Conservation (phyloP, 306 rosid genomes). For the Hylodesmum podocarpum region DNA sequence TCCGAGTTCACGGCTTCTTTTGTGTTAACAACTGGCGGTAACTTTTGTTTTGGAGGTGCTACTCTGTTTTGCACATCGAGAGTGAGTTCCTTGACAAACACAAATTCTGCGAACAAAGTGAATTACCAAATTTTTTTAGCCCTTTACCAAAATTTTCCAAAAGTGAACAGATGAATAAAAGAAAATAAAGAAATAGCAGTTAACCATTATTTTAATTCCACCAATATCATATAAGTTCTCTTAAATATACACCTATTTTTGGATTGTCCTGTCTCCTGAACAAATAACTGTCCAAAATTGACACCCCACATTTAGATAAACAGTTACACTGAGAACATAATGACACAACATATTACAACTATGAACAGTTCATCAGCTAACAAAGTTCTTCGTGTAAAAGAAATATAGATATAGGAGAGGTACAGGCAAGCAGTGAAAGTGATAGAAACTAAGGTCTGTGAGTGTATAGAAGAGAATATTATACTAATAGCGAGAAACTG, state of each 20-base stretch:
- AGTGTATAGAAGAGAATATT: not conserved
- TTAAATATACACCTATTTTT: constrained; percentile 8
- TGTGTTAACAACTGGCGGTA: constrained; percentile 31
- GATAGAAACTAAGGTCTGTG: not conserved
- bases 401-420: not conserved
- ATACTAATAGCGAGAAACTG: not conserved
- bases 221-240: constrained; percentile 13
- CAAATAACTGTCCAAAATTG: constrained; percentile 13
- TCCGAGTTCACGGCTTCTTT: constrained; percentile 39
- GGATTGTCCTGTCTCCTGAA: constrained; percentile 5
- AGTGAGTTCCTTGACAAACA: constrained; percentile 85
- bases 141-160: not conserved
- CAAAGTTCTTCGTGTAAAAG: not conserved
- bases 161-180: not conserved
- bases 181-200: constrained; percentile 22
- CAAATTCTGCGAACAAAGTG: constrained; percentile 61
- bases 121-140: constrained; percentile 24
- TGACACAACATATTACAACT: not conserved
- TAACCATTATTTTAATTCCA: not conserved
- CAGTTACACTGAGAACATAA: not conserved
- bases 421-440: not conserved
- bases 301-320: constrained; percentile 18
- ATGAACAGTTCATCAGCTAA: not conserved
- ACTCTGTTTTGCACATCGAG: constrained; percentile 75
- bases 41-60: constrained; percentile 75